Base-by-base conservation (phyloP, 1,139 yeast species). In the Lodderomyces orthopsilosis region DNA sequence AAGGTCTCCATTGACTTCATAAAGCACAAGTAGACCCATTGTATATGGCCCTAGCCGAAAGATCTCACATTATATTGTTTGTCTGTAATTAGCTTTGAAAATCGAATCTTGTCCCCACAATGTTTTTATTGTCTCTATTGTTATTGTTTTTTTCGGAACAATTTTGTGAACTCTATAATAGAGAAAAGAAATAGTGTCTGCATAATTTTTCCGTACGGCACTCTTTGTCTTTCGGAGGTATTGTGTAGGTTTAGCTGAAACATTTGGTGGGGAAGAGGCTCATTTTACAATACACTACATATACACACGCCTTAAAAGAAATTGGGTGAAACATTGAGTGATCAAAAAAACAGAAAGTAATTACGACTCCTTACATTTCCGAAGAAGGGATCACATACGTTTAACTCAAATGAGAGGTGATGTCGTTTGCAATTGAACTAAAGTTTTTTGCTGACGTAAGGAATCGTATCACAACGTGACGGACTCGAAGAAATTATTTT, bases 191-290 rank as follows among this genome's bases (percentile, higher is more conserved):
- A 15, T 15, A 5, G 19, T 30, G 34, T 30, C 34, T 30, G 34
- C 34, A 14, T 30, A 30, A 30, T 30, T 30, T 15, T 15, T 30
- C 34, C 34, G 34, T 15, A 30, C 34, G 34, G 34, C 34, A 30
- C 34, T 30, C 15, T 30, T 27, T 27, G 23, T 21, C 8, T 24
- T 24, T 24, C 27, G n/a, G n/a, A n/a, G n/a, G n/a, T 24, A 6
- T 27, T 27, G 27, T 24, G 27, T 24, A 4, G 4, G 10, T 24
- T 24, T 24, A n/a, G n/a, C n/a, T n/a, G n/a, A n/a, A n/a, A 6
- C 23, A 21, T 5, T 8, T 21, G 23, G 23, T 21, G 23, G 23
- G 23, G 23, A 21, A 21, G 23, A 21, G 23, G 23, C 23, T 21
- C 23, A 21, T 21, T 21, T 21, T n/a, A n/a, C n/a, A n/a, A n/a